These are phyloP conservation scores for Zoysia japonica DNA, from an alignment of 176 grass and related monocot species.

Conservation along the genomic window DNA sequence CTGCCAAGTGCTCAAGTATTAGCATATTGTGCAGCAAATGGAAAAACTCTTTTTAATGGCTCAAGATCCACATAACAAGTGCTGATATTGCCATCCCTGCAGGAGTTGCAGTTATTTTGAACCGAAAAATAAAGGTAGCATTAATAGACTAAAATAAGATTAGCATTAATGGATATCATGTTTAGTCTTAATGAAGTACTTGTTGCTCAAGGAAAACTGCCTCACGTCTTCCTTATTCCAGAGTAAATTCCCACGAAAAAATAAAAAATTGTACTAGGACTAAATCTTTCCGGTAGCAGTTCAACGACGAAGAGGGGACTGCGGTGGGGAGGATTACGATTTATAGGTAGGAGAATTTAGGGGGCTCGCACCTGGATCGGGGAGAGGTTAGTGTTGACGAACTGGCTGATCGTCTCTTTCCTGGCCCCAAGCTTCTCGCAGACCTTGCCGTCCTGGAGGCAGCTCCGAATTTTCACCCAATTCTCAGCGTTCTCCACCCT, in stretches of 20 bases:
- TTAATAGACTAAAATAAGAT: neutral
- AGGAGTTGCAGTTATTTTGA: neutral
- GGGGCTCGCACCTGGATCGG: conserved; percentile 58
- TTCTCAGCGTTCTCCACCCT: conserved; percentile 60
- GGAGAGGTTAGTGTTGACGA: conserved; percentile 65
- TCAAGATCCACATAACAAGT: neutral
- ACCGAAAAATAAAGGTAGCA: too few relatives aligned
- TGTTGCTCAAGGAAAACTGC: neutral
- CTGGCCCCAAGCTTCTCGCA: conserved; percentile 55
- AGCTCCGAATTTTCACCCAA: conserved; percentile 84
- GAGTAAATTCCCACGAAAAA: neutral
- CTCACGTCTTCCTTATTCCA: neutral
- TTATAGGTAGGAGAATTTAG: neutral
- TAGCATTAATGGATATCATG: neutral
- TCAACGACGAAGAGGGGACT: neutral
- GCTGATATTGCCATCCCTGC: neutral
- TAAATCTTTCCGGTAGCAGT: neutral
- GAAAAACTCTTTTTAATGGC: neutral
- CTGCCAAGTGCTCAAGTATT: conserved; percentile 9
- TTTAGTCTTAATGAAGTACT: too few relatives aligned
- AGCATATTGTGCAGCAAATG: neutral
- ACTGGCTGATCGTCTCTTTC: conserved; percentile 53
- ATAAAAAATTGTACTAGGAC: neutral
- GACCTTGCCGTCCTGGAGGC: conserved; percentile 72
- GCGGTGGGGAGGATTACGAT: neutral